Percentiles rank a stretch among this genome's conserved stretches.
These are phyloP conservation scores for Nakazawaea populi DNA, from an alignment of 805 yeast species.

Conservation along the genomic window DNA sequence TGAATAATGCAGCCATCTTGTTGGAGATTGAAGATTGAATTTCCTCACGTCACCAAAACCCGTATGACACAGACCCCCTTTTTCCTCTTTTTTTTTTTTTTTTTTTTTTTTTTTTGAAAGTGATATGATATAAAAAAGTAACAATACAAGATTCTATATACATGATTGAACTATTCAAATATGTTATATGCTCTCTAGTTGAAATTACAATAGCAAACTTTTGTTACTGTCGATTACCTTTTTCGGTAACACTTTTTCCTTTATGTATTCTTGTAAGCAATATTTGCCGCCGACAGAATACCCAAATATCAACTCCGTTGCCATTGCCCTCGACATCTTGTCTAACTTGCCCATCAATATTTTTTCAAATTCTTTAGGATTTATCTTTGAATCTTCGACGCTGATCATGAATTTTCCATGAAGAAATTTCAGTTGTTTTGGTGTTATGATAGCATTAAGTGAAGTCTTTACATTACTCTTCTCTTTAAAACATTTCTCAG, in stretches of 20 bases:
- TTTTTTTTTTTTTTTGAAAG: no score
- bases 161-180: background rate
- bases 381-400: conserved; percentile 17
- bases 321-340: conserved; percentile 18
- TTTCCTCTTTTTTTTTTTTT: no score
- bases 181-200: no score
- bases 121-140: background rate
- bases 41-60: no score
- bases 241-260: conserved; percentile 17
- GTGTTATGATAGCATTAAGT: conserved; percentile 15
- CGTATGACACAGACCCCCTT: no score
- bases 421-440: conserved; percentile 18
- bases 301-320: conserved; percentile 24
- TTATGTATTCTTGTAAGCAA: conserved; percentile 21
- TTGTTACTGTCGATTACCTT: conserved; percentile 9
- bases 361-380: conserved; percentile 14
- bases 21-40: conserved; percentile 43
- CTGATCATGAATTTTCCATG: conserved; percentile 12
- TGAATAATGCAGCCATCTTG: conserved; percentile 75
- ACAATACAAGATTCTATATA: background rate
- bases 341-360: conserved; percentile 14
- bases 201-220: conserved; percentile 2
- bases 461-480: conserved; percentile 8
- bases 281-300: conserved; percentile 22
- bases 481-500: conserved; percentile 11